Evolutionary conservation across 2,329 filamentous ascomycete genomes (phyloP).

Genomic region (Cordyceps tenuipes): DNA sequence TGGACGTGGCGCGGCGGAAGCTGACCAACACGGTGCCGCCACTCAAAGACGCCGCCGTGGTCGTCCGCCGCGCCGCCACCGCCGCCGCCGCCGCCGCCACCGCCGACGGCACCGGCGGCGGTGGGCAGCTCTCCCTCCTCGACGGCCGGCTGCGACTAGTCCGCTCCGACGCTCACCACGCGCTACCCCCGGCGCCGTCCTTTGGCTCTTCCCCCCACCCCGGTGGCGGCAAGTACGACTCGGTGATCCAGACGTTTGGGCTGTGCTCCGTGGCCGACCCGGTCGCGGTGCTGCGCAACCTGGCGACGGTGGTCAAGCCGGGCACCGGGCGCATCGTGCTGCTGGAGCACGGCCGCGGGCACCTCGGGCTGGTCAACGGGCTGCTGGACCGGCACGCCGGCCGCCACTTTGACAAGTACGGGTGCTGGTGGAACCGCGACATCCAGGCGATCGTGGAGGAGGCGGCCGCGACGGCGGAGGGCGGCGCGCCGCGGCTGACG

Average conservation of each 20-base stretch:
- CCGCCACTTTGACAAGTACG: conserved; percentile 50
- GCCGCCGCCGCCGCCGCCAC: conserved; percentile 27
- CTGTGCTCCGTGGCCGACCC: conserved; percentile 55
- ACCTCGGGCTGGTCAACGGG: conserved; percentile 45
- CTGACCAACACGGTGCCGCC: conserved; percentile 37
- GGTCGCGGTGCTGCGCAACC: conserved; percentile 41
- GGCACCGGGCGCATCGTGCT: conserved; percentile 51
- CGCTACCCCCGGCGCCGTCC: conserved; percentile 32
- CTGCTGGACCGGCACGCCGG: conserved; percentile 47
- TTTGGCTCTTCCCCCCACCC: conserved; percentile 16
- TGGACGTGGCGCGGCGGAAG: conserved; percentile 47
- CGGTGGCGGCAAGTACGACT: conserved; percentile 42
- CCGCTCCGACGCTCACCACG: conserved; percentile 38
- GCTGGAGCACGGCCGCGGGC: conserved; percentile 54
- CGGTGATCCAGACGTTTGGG: conserved; percentile 55
- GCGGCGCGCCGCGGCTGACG: conserved; percentile 44
- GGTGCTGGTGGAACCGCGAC: conserved; percentile 63
- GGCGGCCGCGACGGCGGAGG: conserved; percentile 27
- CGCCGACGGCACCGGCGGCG: conserved; percentile 26
- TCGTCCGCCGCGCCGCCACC: conserved; percentile 24
- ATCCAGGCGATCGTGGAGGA: conserved; percentile 46
- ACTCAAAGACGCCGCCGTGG: conserved; percentile 24
- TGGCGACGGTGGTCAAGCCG: conserved; percentile 44
- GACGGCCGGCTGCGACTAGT: conserved; percentile 38
- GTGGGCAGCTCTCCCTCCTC: conserved; percentile 32